A percentile compares a stretch with the other conserved stretches of the same genome.
phyloP scores from a whole-genome alignment of 1,139 yeast species.

The Diutina sp. region DNA sequence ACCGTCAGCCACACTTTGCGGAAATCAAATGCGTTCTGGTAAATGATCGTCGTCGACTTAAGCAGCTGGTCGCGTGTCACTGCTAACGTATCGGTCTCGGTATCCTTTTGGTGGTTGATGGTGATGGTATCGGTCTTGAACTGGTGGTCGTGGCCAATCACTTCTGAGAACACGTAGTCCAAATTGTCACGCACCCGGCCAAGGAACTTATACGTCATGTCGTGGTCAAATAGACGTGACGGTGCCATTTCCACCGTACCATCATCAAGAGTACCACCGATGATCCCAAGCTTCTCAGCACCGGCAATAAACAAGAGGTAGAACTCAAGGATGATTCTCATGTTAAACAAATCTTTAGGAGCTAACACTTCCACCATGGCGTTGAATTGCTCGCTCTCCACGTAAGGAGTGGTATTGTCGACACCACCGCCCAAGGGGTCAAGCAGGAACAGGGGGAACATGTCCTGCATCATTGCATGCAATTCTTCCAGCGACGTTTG shows the following conservation, averaged over 20 bases:
- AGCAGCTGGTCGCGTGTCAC: not conserved
- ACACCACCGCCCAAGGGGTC: slow-evolving; percentile 7
- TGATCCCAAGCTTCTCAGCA: slow-evolving; percentile 10
- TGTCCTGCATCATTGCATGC: slow-evolving; percentile 34
- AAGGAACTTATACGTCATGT: not conserved
- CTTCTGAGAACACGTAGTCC: not conserved
- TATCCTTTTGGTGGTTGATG: not conserved
- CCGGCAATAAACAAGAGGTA: slow-evolving; percentile 46
- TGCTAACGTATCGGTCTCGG: not conserved
- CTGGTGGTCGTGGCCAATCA: not conserved
- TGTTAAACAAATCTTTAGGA: slow-evolving; percentile 67
- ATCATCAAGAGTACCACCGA: not conserved
- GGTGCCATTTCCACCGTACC: not conserved
- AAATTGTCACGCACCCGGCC: not conserved
- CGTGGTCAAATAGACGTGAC: not conserved
- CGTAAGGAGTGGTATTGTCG: slow-evolving; percentile 30
- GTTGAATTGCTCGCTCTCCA: slow-evolving; percentile 42
- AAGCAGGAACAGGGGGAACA: slow-evolving; percentile 48
- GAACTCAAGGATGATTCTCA: slow-evolving; percentile 59
- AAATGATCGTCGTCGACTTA: slow-evolving; percentile 10
- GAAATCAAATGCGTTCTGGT: slow-evolving; percentile 43
- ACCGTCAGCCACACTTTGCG: slow-evolving; percentile 36
- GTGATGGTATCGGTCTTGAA: not conserved
- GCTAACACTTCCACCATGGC: slow-evolving; percentile 56
- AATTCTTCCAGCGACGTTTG: slow-evolving; percentile 29